Percentiles rank a stretch among this genome's conserved stretches.
phyloP scores from a whole-genome alignment of 1,284 basidiomycete species.

The Microstroma glucosiphilum region DNA sequence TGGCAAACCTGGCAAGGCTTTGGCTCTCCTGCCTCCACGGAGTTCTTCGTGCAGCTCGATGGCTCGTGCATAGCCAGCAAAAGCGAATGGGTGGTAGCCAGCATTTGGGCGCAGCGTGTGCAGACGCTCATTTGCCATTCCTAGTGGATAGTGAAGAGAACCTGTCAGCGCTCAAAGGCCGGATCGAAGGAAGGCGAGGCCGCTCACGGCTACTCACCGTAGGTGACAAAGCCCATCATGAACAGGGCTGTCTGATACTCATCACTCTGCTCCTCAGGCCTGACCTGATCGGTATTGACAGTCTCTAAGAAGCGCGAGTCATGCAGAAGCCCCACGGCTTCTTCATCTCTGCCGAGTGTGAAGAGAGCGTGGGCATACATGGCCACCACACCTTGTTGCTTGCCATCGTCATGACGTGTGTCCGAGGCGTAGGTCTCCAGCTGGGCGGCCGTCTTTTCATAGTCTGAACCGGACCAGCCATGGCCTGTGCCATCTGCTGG shows the following conservation, averaged over 20 bases:
- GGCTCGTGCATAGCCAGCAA: slow-evolving; percentile 40
- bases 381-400: slow-evolving; percentile 15
- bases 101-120: slow-evolving; percentile 22
- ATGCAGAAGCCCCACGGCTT: slow-evolving; percentile 37
- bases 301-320: slow-evolving; percentile 32
- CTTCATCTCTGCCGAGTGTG: slow-evolving; percentile 38
- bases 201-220: slow-evolving; percentile 18
- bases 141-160: background rate
- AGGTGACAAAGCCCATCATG: slow-evolving; percentile 38
- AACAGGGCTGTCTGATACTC: slow-evolving; percentile 25
- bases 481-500: slow-evolving; percentile 17
- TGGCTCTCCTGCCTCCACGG: slow-evolving; percentile 37
- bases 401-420: slow-evolving; percentile 14
- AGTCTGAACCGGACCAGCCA: slow-evolving; percentile 31
- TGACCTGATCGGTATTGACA: slow-evolving; percentile 21
- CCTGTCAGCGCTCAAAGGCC: slow-evolving; percentile 9
- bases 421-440: slow-evolving; percentile 25
- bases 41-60: slow-evolving; percentile 43
- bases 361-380: slow-evolving; percentile 39
- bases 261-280: slow-evolving; percentile 21
- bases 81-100: slow-evolving; percentile 33
- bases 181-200: slow-evolving; percentile 7
- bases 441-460: slow-evolving; percentile 22
- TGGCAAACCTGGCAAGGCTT: slow-evolving; percentile 36
- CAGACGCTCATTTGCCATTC: slow-evolving; percentile 44